Conservation (phyloP, 148 eudicot genomes). For the Diospyros kaki region DNA sequence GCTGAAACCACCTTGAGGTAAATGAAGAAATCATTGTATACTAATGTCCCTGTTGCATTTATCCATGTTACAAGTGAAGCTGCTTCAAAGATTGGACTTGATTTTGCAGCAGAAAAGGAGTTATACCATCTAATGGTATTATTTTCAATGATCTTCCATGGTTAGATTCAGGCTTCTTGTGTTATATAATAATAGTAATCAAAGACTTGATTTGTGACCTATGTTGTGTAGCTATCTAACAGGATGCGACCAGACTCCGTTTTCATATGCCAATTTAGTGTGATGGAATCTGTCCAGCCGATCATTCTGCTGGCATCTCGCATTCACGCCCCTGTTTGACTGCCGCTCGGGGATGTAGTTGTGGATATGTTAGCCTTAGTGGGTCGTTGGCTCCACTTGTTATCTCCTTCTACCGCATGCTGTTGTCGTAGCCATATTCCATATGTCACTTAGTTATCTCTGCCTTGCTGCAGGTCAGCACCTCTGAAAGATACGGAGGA, state of each 20-base stretch:
- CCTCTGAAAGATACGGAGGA: too few species aligned
- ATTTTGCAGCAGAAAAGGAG: constrained; percentile 18
- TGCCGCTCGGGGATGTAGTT: too few species aligned
- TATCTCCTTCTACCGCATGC: too few species aligned
- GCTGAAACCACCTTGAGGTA: neutral
- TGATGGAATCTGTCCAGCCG: neutral
- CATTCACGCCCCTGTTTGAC: too few species aligned
- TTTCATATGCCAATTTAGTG: constrained; percentile 17
- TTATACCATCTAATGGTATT: constrained; percentile 14
- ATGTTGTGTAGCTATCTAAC: constrained; percentile 16
- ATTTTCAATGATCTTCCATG: neutral
- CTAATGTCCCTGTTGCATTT: constrained; percentile 15
- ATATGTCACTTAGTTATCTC: too few species aligned
- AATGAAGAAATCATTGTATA: constrained; percentile 7
- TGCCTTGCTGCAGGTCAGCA: too few species aligned
- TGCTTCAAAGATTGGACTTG: neutral
- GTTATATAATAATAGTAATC: neutral
- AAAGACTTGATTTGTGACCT: neutral
- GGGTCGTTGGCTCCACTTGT: too few species aligned
- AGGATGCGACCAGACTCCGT: constrained; percentile 8
- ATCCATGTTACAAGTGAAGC: constrained; percentile 5
- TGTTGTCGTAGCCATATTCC: too few species aligned
- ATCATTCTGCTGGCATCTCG: too few species aligned
- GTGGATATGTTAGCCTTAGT: too few species aligned
- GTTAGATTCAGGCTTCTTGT: too few species aligned